Percentiles rank a stretch among this genome's conserved stretches.
Conservation (phyloP, 2,329 filamentous ascomycete genomes). For the Microsporum canis region DNA sequence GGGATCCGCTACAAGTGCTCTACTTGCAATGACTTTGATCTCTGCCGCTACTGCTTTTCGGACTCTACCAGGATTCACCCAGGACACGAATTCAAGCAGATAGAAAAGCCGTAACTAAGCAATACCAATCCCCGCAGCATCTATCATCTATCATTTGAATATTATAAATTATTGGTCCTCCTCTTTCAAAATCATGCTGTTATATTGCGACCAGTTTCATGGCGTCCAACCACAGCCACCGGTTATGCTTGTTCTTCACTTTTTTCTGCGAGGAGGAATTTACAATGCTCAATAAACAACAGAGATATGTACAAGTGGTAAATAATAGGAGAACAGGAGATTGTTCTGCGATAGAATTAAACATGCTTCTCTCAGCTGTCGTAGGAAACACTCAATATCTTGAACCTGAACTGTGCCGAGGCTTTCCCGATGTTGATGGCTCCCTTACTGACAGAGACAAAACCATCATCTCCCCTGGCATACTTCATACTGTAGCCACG, state of each 20-base stretch:
- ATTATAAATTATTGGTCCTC: no score
- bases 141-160: no score
- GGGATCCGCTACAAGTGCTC: slow-evolving; percentile 6
- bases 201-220: no score
- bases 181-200: no score
- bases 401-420: slow-evolving; percentile 7
- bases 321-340: no score
- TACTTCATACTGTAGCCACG: slow-evolving; percentile 11
- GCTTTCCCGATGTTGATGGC: slow-evolving; percentile 6
- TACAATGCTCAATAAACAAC: no score
- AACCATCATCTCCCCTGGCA: not conserved
- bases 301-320: no score
- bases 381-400: slow-evolving; percentile 15
- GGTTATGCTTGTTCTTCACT: no score
- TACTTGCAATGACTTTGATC: slow-evolving; percentile 3
- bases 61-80: not conserved
- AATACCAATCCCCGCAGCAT: no score
- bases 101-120: slow-evolving; percentile 2
- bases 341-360: no score
- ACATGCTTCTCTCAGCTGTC: not conserved
- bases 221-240: no score
- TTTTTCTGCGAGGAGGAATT: no score
- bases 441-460: slow-evolving; percentile 6
- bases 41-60: not conserved
- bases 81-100: not conserved